These are phyloP conservation scores for Akanthomyces uredinophilus DNA, from an alignment of 2,329 filamentous ascomycete species.

Conservation along the genomic window DNA sequence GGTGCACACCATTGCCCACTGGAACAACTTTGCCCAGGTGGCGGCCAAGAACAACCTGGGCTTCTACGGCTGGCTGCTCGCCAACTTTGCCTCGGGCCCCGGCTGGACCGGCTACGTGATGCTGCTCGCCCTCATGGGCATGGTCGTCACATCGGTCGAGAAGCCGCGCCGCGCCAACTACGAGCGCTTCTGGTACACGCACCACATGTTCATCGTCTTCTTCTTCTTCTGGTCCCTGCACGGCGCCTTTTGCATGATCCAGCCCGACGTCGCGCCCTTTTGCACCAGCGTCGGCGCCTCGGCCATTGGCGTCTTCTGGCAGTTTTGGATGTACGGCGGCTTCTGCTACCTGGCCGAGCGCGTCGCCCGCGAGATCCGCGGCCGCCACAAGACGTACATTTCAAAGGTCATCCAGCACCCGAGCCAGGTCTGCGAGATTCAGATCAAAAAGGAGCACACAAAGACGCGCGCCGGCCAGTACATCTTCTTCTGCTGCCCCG, in stretches of 20 bases:
- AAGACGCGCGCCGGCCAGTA: conserved; percentile 79
- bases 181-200: conserved; percentile 86
- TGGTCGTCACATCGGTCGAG: conserved; percentile 72
- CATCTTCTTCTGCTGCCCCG: conserved; percentile 83
- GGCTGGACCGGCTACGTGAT: conserved; percentile 86
- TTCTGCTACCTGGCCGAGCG: conserved; percentile 77
- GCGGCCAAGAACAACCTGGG: conserved; percentile 70
- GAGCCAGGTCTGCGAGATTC: conserved; percentile 83
- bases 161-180: conserved; percentile 76
- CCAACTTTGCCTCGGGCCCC: conserved; percentile 73
- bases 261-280: conserved; percentile 74
- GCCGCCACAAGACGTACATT: conserved; percentile 77
- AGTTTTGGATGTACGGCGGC: conserved; percentile 84
- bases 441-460: conserved; percentile 86
- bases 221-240: conserved; percentile 91
- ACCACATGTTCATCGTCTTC: conserved; percentile 83
- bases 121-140: conserved; percentile 71
- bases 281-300: conserved; percentile 63
- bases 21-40: conserved; percentile 79
- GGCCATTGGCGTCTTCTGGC: conserved; percentile 75
- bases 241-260: conserved; percentile 87
- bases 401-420: conserved; percentile 88
- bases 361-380: conserved; percentile 71
- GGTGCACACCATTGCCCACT: conserved; percentile 81
- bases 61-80: conserved; percentile 70